Base-by-base conservation (phyloP, 2,329 filamentous ascomycete species). In the Leptographium procerum region DNA sequence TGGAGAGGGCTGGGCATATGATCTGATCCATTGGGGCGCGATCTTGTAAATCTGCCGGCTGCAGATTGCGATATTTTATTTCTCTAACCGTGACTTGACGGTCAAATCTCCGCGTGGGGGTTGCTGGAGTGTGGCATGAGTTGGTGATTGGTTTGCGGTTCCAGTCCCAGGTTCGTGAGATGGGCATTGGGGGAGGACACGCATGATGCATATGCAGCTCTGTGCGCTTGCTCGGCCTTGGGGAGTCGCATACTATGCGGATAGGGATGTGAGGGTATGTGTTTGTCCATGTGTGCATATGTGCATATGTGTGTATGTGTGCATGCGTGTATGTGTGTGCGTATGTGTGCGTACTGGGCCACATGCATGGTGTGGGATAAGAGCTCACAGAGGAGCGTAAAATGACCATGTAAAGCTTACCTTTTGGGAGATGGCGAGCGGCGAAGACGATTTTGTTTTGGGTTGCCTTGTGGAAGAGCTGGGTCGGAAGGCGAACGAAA, bases 391-490 rank as follows among this genome's bases (percentile, higher is more conserved):
- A 33, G 8, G 33, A 43, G 36, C 16, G 56, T 34, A 6, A 43
- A n/a, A 52, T 29, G 52, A n/a, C 50, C 33, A 40, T 19, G 50
- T 24, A 51, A 55, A 33, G n/a, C 75, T 72, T 71, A 82, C 79
- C 76, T 78, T 59, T 68, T 64, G 61, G 77, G 75, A 34, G 75
- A 72, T 28, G 79, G 79, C 29, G 79, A 81, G 43, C 55, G 61
- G 72, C 52, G 60, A 72, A 75, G 28, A 69, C 73, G 57, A 75
- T 68, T 52, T 75, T 74, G 28, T 60, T 76, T 75, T 60, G 77
- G 76, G 4, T 66, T 62, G 29, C 77, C 78, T 61, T 80, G 78
- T 4, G 78, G 77, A 22, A 81, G 68, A 24, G 70, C 69, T 4
- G 74, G 75, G 61, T 78, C 72, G 1, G 66, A 67, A 31, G 72